These are phyloP conservation scores for Teunomyces kruisii DNA, from an alignment of 805 yeast species.

Conservation along the genomic window DNA sequence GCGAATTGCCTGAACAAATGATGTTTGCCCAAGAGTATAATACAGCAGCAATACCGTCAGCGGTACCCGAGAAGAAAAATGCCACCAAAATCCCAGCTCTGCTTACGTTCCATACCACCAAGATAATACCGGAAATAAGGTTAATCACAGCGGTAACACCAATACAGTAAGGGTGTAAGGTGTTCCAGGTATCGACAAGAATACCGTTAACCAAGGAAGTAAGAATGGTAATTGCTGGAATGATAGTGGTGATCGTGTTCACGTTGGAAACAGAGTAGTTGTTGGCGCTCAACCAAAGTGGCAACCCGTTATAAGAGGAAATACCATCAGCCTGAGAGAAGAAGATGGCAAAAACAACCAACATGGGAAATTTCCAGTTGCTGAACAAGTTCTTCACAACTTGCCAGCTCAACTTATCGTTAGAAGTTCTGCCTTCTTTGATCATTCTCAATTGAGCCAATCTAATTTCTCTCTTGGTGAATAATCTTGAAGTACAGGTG, in stretches of 20 bases:
- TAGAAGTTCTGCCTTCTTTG: slow-evolving; percentile 14
- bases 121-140: slow-evolving; percentile 18
- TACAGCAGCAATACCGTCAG: slow-evolving; percentile 22
- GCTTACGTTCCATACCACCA: slow-evolving; percentile 24
- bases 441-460: slow-evolving; percentile 18
- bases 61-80: slow-evolving; percentile 21
- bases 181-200: slow-evolving; percentile 23
- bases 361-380: slow-evolving; percentile 15
- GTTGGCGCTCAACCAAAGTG: slow-evolving; percentile 12
- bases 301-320: slow-evolving; percentile 25
- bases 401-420: slow-evolving; percentile 13
- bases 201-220: slow-evolving; percentile 26
- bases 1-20: slow-evolving; percentile 20
- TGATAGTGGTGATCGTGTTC: slow-evolving; percentile 51
- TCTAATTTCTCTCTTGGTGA: slow-evolving; percentile 7
- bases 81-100: slow-evolving; percentile 26
- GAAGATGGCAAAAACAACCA: slow-evolving; percentile 27
- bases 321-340: slow-evolving; percentile 32
- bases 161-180: slow-evolving; percentile 17
- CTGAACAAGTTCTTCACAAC: slow-evolving; percentile 38
- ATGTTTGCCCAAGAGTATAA: slow-evolving; percentile 25
- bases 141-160: slow-evolving; percentile 11
- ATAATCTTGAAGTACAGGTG: slow-evolving; percentile 6
- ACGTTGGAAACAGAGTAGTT: slow-evolving; percentile 44
- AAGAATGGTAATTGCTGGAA: slow-evolving; percentile 49